Evolutionary conservation across 2,329 filamentous ascomycete genomes (phyloP), one percentile per base, ranked within the genome.

Genomic region (Colletotrichum sp.): DNA sequence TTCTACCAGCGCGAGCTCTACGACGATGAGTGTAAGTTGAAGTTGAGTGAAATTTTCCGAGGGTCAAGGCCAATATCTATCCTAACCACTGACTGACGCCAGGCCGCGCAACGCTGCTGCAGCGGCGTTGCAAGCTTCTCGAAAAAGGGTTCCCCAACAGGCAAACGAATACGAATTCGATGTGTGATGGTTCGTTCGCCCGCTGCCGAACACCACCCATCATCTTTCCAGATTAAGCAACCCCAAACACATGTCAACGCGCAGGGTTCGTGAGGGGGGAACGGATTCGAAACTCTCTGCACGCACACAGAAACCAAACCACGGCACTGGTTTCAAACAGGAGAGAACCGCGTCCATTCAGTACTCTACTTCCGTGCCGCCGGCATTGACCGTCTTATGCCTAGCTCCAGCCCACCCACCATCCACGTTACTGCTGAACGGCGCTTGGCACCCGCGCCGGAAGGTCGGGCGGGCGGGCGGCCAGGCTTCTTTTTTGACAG

Each of bases 131-230:
- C 62, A 26, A 64, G 62, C 62, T 24, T 32, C 62, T 64, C 30
- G 36, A 62, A 44, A 36, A 12, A 62, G 24, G 28, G 8, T 18
- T 49, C 44, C n/a, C 26, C 36, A 34, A 39, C 16, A 44, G 28
- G 21, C 52, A 15, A 66, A 72, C 73, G 70, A 76, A 76, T 68
- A 76, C 73, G 73, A 73, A 73, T 21, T 68, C 73, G 70, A 30
- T 24, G 39, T 36, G 39, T 36, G 24, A 34, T 67, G 24, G n/a
- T 49, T 49, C 44, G 68, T 39, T 63, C 55, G 21, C 59, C 57
- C 36, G 63, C 36, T n/a, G 24, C n/a, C 63, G 26, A 72, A 44
- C 60, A 59, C 55, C 39, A 68, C 18, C 63, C 21, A 9, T 49
- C 64, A 26, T 12, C 70, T 68, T 34, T 12, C 73, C 32, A 36